phyloP scores from a whole-genome alignment of 2,329 filamentous ascomycete genomes.

The Pseudocercospora eumusae region DNA sequence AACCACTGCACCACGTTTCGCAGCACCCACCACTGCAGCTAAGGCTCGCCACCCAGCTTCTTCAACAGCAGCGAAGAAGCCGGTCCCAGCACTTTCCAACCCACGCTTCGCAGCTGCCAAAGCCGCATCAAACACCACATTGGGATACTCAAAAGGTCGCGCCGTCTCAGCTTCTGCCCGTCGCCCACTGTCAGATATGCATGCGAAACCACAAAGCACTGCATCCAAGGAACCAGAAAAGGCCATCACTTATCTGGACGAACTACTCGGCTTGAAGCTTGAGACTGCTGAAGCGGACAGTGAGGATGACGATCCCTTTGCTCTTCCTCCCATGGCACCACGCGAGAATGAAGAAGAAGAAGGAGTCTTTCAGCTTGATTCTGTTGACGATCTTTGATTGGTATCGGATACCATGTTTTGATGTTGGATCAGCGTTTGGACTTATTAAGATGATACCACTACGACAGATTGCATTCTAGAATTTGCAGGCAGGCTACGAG shows the following conservation, averaged over 20 bases:
- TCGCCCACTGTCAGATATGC: constrained; percentile 30
- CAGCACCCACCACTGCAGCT: constrained; percentile 43
- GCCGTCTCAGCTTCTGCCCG: constrained; percentile 48
- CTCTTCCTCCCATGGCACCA: constrained; percentile 3
- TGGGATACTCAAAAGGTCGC: constrained; percentile 82
- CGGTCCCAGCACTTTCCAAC: constrained; percentile 29
- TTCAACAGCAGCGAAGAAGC: constrained; percentile 27
- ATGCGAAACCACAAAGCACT: constrained; percentile 19
- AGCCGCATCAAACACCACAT: constrained; percentile 73
- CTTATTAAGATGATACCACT: background rate
- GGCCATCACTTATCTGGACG: constrained; percentile 27
- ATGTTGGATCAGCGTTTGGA: background rate
- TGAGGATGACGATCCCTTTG: constrained; percentile 19
- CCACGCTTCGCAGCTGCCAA: constrained; percentile 63
- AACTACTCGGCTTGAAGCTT: constrained; percentile 31
- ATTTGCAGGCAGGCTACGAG: background rate
- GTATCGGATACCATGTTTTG: background rate
- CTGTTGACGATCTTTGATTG: constrained; percentile 23
- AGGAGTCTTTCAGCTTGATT: constrained; percentile 32
- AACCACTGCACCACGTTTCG: constrained; percentile 41
- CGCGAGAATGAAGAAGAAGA: constrained; percentile 25
- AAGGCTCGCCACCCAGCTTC: constrained; percentile 44
- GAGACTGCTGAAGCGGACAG: constrained; percentile 23
- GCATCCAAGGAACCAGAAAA: constrained; percentile 16
- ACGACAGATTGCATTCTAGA: background rate